Evolutionary conservation across 2,329 filamentous ascomycete genomes (phyloP).

Genomic region (Ustulina deusta): DNA sequence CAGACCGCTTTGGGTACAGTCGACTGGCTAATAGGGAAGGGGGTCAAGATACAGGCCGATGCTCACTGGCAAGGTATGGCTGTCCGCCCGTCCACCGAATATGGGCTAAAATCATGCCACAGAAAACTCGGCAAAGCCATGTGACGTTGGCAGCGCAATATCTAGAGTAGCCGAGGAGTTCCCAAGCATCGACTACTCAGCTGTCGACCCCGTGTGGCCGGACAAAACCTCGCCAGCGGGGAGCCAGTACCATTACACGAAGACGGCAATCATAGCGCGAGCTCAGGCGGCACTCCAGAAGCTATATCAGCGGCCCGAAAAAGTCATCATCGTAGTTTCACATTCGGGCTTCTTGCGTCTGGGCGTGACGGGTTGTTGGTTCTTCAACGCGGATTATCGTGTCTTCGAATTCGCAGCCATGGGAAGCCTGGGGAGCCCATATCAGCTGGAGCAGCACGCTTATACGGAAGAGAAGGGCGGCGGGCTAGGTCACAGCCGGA

Average conservation of each 20-base stretch:
- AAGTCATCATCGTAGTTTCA: conserved; percentile 72
- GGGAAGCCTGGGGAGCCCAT: conserved; percentile 46
- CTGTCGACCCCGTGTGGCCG: conserved; percentile 70
- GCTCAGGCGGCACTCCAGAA: conserved; percentile 63
- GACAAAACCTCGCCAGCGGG: conserved; percentile 67
- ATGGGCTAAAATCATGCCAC: conserved; percentile 29
- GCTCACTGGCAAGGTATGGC: conserved; percentile 73
- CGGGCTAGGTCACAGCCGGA: conserved; percentile 63
- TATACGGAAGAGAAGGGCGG: conserved; percentile 61
- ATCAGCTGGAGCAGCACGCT: conserved; percentile 61
- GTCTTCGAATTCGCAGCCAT: conserved; percentile 65
- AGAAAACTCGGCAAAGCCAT: conserved; percentile 69
- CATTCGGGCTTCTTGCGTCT: conserved; percentile 73
- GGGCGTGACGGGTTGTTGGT: conserved; percentile 67
- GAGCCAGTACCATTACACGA: conserved; percentile 64
- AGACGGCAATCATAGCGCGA: conserved; percentile 65
- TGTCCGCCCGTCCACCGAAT: not conserved
- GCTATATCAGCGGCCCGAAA: conserved; percentile 67
- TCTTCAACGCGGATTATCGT: conserved; percentile 73
- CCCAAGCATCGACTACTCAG: conserved; percentile 66
- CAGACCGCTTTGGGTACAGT: conserved; percentile 71
- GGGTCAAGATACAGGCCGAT: conserved; percentile 66
- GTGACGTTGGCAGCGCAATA: conserved; percentile 69
- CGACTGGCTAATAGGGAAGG: conserved; percentile 67
- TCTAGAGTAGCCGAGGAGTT: conserved; percentile 61